These are phyloP conservation scores for Saturnispora besseyi DNA, from an alignment of 805 yeast species.

Conservation along the genomic window DNA sequence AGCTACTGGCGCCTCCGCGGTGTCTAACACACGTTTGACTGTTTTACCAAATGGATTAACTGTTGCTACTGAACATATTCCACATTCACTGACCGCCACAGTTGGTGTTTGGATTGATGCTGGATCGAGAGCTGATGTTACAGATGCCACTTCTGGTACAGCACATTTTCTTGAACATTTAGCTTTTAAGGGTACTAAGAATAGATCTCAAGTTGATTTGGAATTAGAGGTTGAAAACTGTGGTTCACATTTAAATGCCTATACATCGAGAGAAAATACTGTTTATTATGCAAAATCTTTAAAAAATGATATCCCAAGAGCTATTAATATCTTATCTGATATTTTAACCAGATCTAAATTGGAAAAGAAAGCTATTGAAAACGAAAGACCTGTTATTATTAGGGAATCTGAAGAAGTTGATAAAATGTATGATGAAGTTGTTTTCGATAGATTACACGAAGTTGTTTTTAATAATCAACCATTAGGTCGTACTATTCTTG, in stretches of 20 bases:
- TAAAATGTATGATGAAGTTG: slow-evolving; percentile 96
- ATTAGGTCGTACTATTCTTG: slow-evolving; percentile 91
- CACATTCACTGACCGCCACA: slow-evolving; percentile 87
- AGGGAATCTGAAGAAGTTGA: slow-evolving; percentile 98
- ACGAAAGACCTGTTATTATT: slow-evolving; percentile 92
- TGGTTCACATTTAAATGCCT: slow-evolving; percentile 97
- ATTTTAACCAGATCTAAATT: slow-evolving; percentile 79
- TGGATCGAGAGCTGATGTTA: slow-evolving; percentile 92
- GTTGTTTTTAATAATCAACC: slow-evolving; percentile 87
- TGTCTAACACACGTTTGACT: slow-evolving; percentile 53
- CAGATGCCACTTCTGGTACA: slow-evolving; percentile 75
- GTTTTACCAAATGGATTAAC: slow-evolving; percentile 85
- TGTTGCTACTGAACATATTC: slow-evolving; percentile 83
- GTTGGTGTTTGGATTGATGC: slow-evolving; percentile 99
- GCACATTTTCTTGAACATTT: slow-evolving; percentile 96
- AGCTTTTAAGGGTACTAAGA: slow-evolving; percentile 89
- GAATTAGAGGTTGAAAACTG: slow-evolving; percentile 93
- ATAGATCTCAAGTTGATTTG: slow-evolving; percentile 68
- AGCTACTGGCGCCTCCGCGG: slow-evolving; percentile 12
- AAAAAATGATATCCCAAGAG: slow-evolving; percentile 67
- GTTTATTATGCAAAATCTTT: slow-evolving; percentile 92
- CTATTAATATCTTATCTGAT: slow-evolving; percentile 84
- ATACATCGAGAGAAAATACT: slow-evolving; percentile 95
- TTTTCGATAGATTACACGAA: slow-evolving; percentile 92
- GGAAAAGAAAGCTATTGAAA: slow-evolving; percentile 78